Base-by-base conservation (phyloP, 1,284 basidiomycete genomes). In the Inonotus obliquus region DNA sequence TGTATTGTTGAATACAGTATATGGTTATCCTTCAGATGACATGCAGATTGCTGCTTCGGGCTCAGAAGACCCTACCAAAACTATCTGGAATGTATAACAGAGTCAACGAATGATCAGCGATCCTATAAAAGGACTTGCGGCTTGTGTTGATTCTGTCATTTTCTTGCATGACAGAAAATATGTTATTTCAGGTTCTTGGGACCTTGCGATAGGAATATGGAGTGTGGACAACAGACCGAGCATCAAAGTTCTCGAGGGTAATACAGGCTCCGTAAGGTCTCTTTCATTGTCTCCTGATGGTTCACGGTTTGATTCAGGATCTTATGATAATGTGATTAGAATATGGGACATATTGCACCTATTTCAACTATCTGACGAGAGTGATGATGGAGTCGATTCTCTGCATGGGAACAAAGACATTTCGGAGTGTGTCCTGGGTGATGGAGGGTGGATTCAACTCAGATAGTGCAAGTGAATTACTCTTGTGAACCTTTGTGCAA, bases 331-430 rank as follows among this genome's bases (percentile, higher is more conserved):
- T 57, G 64, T 63, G 19, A 60, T 65, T 19, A 62, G 55, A 37
- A 37, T 65, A 6, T 65, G 64, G 63, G 53, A 65, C 54, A 44
- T 44, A 37, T 49, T 14, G n/a, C 7, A 14, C 21, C 7, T 49
- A 23, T 4, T 29, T 21, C 6, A 13, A 7, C 10, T 14, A 4
- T 49, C 11, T n/a, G 25, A 49, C 3, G 19, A 5, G 23, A 23
- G 25, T 4, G 3, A 11, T 9, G 4, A 1, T 2, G 7, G 23
- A 10, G 1, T 10, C 41, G 17, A 9, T 9, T 29, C 25, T 27
- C 7, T 23, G 13, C 13, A n/a, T 23, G 21, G 21, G 13, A 23
- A 23, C 7, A 9, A 14, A 10, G 47, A 49, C 47, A 1, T 19
- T 6, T 3, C 21, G 21, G 25, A 49, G 1, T 55, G 54, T 35